Evolutionary conservation across 352 stramenopile genomes (phyloP), one percentile per base, ranked within the genome.

Genomic region (Pythium rishiriense): DNA sequence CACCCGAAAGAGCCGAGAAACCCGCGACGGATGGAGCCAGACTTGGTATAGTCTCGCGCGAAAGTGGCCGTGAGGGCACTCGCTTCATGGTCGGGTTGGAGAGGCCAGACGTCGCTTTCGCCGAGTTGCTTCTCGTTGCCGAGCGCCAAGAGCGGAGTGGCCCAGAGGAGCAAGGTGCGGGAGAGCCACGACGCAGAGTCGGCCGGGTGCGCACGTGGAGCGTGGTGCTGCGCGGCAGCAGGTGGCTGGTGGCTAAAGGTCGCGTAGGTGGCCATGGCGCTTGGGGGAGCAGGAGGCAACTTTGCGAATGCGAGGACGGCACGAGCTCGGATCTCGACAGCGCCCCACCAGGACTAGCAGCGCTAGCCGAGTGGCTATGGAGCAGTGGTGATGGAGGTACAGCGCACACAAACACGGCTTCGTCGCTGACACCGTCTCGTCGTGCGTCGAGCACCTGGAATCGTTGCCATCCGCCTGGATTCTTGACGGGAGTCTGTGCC

Each of bases 81-180:
- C 4, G 78, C 72, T 43, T 81, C 58, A 33, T 62, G 54, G 6
- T 64, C 50, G 24, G 25, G 54, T 24, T 64, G 69, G 7, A 87
- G 67, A 15, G 72, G 65, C 78, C 74, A 87, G 15, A 81, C 58
- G 49, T 90, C 81, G 24, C 70, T 51, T 10, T 49, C 56, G 39
- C 76, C 55, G 19, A 88, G 72, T 33, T 87, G 75, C 28, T 81
- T 83, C 14, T 59, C 51, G 50, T 82, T 75, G 0, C 73, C 77
- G 33, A 84, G 56, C 28, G 52, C 19, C 64, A 90, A 68, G 41
- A 88, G 68, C 26, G 79, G 73, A 47, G 69, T 66, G 46, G 79
- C 78, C 79, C 81, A 90, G n/a, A 58, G 37, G 41, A 88, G 68
- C 21, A 86, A 64, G 19, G 74, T 19, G 15, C 68, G 69, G 21